phyloP scores from a whole-genome alignment of 2,329 filamentous ascomycete species.

The Aureobasidium sp. region DNA sequence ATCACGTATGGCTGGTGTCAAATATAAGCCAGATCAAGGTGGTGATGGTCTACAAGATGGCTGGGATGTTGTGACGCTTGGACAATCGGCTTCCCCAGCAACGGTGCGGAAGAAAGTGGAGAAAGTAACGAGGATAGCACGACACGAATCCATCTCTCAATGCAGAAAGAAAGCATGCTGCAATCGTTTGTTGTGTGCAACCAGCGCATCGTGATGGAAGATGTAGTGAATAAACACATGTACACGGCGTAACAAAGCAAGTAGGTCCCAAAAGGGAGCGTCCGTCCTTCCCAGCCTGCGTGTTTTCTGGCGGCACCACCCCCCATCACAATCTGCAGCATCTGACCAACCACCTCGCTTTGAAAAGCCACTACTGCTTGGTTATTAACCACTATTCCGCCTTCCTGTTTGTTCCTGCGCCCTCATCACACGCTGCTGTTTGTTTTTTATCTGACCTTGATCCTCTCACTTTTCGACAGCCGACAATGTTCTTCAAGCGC shows the following conservation, averaged over 20 bases:
- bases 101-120: neutral
- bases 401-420: slow-evolving; percentile 3
- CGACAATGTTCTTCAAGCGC: slow-evolving; percentile 42
- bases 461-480: neutral
- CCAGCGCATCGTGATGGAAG: neutral
- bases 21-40: neutral
- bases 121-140: slow-evolving; percentile 4
- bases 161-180: slow-evolving; percentile 3
- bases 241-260: neutral
- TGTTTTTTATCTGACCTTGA: slow-evolving; percentile 15
- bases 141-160: neutral
- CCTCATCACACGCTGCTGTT: neutral
- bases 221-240: neutral
- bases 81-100: slow-evolving; percentile 1
- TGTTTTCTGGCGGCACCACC: neutral
- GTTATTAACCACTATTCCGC: slow-evolving; percentile 2
- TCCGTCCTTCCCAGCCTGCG: slow-evolving; percentile 4
- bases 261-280: neutral
- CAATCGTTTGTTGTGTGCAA: neutral
- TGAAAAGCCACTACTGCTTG: slow-evolving; percentile 8
- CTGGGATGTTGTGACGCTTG: slow-evolving; percentile 8
- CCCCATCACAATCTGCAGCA: neutral
- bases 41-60: neutral
- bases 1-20: neutral
- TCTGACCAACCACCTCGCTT: slow-evolving; percentile 8